A percentile compares a stretch with the other conserved stretches of the same genome.
These are phyloP conservation scores for Curvularia hawaiiensis DNA, from an alignment of 2,329 filamentous ascomycete genomes.

Conservation along the genomic window DNA sequence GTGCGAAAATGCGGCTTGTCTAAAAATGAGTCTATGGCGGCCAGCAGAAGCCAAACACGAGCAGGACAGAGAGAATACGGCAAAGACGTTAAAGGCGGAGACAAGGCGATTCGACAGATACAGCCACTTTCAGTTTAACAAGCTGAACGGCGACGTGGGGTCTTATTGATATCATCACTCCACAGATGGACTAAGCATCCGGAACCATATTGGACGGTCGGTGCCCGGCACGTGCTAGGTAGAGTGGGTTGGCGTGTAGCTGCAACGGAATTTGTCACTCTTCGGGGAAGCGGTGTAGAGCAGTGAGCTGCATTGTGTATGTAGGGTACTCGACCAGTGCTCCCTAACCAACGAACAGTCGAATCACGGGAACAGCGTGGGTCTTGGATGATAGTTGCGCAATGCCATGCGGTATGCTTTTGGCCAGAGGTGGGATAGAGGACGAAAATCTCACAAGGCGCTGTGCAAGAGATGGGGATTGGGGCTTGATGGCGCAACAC, in stretches of 20 bases:
- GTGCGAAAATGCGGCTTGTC: background rate
- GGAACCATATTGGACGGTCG: background rate
- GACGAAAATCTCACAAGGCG: background rate
- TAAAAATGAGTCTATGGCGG: background rate
- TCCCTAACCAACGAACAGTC: background rate
- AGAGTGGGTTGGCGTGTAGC: background rate
- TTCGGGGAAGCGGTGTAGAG: background rate
- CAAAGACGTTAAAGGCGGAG: background rate
- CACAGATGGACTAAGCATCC: background rate
- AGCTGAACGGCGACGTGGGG: background rate
- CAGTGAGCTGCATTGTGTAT: background rate
- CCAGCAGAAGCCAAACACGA: background rate
- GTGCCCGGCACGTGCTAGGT: background rate
- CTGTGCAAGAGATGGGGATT: background rate
- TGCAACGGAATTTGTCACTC: slow-evolving; percentile 10
- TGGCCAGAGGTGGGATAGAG: background rate
- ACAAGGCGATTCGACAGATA: background rate
- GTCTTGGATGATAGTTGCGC: background rate
- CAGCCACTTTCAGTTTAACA: background rate
- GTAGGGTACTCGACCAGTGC: background rate
- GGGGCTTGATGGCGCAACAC: background rate
- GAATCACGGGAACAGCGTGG: background rate
- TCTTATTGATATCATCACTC: background rate
- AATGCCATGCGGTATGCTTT: background rate
- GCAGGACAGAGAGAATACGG: background rate